These are phyloP conservation scores for Brasilioporus rufonigricans DNA, from an alignment of 768 basidiomycete species.

Conservation along the genomic window DNA sequence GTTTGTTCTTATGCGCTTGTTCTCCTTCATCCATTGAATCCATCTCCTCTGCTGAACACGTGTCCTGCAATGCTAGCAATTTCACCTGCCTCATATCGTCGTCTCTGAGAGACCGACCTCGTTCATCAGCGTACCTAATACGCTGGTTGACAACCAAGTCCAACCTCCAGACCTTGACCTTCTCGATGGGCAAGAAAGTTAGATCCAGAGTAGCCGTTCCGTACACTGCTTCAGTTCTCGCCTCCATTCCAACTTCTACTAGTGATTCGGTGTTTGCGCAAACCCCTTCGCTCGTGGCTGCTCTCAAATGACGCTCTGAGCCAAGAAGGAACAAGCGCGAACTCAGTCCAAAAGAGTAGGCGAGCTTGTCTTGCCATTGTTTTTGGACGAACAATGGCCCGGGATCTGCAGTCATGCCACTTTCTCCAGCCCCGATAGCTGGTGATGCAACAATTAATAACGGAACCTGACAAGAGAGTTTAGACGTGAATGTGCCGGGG, in stretches of 20 bases:
- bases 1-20: slow-evolving; percentile 12
- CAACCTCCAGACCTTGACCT: slow-evolving; percentile 80
- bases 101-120: background rate
- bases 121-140: slow-evolving; percentile 10
- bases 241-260: slow-evolving; percentile 1
- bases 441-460: slow-evolving; percentile 77
- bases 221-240: slow-evolving; percentile 10
- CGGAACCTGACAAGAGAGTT: slow-evolving; percentile 66
- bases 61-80: slow-evolving; percentile 22
- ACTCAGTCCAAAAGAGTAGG: slow-evolving; percentile 75
- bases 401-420: slow-evolving; percentile 41
- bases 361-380: slow-evolving; percentile 87
- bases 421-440: slow-evolving; percentile 77
- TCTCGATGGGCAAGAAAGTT: slow-evolving; percentile 81
- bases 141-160: slow-evolving; percentile 67
- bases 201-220: slow-evolving; percentile 77
- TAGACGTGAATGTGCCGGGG: slow-evolving; percentile 81
- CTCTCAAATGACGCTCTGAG: slow-evolving; percentile 10
- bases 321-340: slow-evolving; percentile 88
- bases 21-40: slow-evolving; percentile 1
- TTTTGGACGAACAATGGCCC: slow-evolving; percentile 82
- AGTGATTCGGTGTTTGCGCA: background rate
- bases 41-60: slow-evolving; percentile 13
- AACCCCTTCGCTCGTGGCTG: background rate
- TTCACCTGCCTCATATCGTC: slow-evolving; percentile 11